A percentile compares a stretch with the other conserved stretches of the same genome.
These are phyloP conservation scores for Xylariaceae sp. DNA, from an alignment of 2,329 filamentous ascomycete genomes.

Conservation along the genomic window DNA sequence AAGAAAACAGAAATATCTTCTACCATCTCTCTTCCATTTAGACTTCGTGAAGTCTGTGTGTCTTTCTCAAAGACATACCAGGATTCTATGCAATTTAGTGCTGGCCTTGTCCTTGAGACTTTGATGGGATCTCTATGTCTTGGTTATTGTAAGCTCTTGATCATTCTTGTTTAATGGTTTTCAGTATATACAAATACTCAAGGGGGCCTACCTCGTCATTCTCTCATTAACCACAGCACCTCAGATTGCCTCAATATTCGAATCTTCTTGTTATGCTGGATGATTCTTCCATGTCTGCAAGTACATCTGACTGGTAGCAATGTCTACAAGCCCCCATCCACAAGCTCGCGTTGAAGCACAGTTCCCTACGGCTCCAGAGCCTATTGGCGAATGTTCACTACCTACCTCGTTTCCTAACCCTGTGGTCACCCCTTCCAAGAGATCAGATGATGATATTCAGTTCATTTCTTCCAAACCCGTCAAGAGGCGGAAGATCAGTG, in stretches of 20 bases:
- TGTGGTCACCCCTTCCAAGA: conserved; percentile 30
- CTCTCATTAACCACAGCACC: background rate
- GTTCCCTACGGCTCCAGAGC: conserved; percentile 2
- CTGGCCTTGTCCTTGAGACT: conserved; percentile 25
- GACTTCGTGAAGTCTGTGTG: background rate
- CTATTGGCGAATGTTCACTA: background rate
- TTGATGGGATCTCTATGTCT: conserved; percentile 19
- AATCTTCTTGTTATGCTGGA: background rate
- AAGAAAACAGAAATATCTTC: conserved; percentile 4
- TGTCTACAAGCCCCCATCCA: conserved; percentile 18
- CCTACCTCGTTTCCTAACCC: conserved; percentile 1
- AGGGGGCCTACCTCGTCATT: conserved; percentile 2
- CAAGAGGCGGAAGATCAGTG: conserved; percentile 41
- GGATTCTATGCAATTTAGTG: conserved; percentile 6
- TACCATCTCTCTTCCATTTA: conserved; percentile 5
- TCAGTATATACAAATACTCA: conserved; percentile 26
- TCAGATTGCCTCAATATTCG: conserved; percentile 1
- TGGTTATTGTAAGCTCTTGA: conserved; percentile 9
- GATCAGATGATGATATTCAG: conserved; percentile 45
- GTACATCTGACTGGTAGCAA: conserved; percentile 11
- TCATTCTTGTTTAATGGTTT: background rate
- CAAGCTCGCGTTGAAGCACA: conserved; percentile 8
- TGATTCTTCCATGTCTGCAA: background rate
- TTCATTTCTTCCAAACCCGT: conserved; percentile 49
- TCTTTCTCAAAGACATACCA: conserved; percentile 19